Evolutionary conservation across 2,329 filamentous ascomycete genomes (phyloP).

Genomic region (Fusarium siculi): DNA sequence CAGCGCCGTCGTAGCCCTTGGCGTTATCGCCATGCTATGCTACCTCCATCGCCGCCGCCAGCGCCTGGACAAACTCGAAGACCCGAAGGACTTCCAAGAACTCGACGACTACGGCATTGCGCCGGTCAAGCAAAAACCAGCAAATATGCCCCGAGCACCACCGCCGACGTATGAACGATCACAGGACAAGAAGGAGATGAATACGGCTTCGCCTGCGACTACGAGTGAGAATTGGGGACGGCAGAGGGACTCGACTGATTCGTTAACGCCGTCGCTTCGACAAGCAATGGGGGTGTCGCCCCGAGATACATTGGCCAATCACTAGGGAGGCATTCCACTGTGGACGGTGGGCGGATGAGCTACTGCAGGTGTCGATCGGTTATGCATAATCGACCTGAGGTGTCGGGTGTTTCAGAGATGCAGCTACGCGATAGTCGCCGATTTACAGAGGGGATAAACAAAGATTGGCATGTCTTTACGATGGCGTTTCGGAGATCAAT

Average conservation of each 20-base stretch:
- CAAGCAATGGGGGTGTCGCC: conserved; percentile 38
- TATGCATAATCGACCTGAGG: conserved; percentile 8
- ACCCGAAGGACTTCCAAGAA: conserved; percentile 41
- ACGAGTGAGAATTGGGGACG: conserved; percentile 15
- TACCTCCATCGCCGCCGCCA: conserved; percentile 36
- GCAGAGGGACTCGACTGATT: conserved; percentile 34
- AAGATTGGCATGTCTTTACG: conserved; percentile 11
- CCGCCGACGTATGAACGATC: conserved; percentile 23
- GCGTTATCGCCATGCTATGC: conserved; percentile 32
- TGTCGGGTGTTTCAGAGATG: conserved; percentile 9
- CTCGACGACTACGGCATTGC: conserved; percentile 44
- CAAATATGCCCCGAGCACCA: conserved; percentile 31
- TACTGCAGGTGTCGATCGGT: conserved; percentile 30
- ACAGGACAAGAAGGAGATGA: conserved; percentile 12
- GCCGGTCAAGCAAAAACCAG: background rate
- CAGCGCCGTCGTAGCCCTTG: conserved; percentile 17
- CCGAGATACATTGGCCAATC: conserved; percentile 34
- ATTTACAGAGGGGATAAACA: background rate
- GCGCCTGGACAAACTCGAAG: conserved; percentile 33
- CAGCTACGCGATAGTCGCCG: background rate
- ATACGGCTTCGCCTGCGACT: background rate
- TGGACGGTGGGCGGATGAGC: background rate
- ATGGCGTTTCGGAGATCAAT: conserved; percentile 12
- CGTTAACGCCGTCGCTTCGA: conserved; percentile 39
- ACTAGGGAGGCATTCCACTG: background rate